Evolutionary conservation across 352 stramenopile genomes (phyloP).

Genomic region (Plasmopara viticola): DNA sequence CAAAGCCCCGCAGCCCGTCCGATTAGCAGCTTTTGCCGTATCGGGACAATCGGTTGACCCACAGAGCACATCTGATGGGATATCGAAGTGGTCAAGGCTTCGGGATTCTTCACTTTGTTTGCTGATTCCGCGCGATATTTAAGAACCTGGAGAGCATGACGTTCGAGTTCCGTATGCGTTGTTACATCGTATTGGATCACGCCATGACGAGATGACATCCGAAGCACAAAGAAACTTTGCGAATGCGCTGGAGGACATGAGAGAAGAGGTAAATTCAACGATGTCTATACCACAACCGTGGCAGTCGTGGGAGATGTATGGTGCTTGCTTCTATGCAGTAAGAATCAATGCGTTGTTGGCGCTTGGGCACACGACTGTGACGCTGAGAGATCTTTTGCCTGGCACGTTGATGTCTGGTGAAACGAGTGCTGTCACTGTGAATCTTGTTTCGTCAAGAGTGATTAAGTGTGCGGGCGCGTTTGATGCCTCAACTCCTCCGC

Average conservation of each 20-base stretch:
- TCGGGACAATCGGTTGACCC: neutral
- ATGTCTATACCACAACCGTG: conserved; percentile 3
- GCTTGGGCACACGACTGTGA: conserved; percentile 21
- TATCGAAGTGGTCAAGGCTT: conserved; percentile 20
- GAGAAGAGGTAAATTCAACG: neutral
- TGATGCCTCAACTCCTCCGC: conserved; percentile 1
- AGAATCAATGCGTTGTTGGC: conserved; percentile 29
- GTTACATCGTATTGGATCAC: conserved; percentile 2
- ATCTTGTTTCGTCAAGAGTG: conserved; percentile 9
- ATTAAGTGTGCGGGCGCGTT: conserved; percentile 1
- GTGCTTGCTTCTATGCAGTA: conserved; percentile 33
- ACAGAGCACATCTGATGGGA: conserved; percentile 11
- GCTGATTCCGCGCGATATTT: conserved; percentile 13
- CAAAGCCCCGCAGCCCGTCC: neutral
- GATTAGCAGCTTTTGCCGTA: conserved; percentile 11
- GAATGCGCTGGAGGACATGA: neutral
- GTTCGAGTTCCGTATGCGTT: conserved; percentile 12
- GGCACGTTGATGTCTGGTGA: conserved; percentile 3
- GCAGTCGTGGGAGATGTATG: conserved; percentile 20
- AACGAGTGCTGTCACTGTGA: conserved; percentile 5
- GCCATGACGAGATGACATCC: neutral
- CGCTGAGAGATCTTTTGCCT: conserved; percentile 15
- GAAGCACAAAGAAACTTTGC: neutral
- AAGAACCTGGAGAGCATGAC: neutral
- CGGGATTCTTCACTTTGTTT: conserved; percentile 25